Evolutionary conservation across 768 basidiomycete genomes (phyloP).

Genomic region (Sporobolomyces phaffii): DNA sequence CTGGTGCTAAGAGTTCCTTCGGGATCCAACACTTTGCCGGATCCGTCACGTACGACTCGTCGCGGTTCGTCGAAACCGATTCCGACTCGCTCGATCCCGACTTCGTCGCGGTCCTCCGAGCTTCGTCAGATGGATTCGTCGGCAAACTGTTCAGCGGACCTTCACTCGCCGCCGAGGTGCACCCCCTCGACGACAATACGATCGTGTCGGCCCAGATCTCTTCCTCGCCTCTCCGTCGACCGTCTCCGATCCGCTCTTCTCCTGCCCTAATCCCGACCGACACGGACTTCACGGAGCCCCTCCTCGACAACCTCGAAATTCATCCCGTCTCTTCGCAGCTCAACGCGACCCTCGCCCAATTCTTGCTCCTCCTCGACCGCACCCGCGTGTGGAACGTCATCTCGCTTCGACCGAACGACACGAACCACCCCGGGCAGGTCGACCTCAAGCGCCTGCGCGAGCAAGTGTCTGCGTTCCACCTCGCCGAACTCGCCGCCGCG

Average conservation of each 20-base stretch:
- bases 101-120: conserved; percentile 80
- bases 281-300: conserved; percentile 40
- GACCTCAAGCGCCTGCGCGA: conserved; percentile 86
- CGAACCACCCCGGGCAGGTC: conserved; percentile 83
- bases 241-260: conserved; percentile 50
- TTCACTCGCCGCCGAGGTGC: conserved; percentile 85
- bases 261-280: conserved; percentile 48
- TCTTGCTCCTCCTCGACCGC: conserved; percentile 81
- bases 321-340: conserved; percentile 72
- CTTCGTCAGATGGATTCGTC: conserved; percentile 63
- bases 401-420: conserved; percentile 90
- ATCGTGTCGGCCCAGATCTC: conserved; percentile 93
- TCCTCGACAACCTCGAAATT: conserved; percentile 38
- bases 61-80: conserved; percentile 81
- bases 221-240: conserved; percentile 60
- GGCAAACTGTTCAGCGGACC: conserved; percentile 81
- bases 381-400: conserved; percentile 80
- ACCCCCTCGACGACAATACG: conserved; percentile 88
- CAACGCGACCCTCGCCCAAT: conserved; percentile 70
- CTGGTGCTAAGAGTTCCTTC: conserved; percentile 62
- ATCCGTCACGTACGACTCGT: conserved; percentile 79
- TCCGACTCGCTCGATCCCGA: conserved; percentile 86
- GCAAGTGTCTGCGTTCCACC: conserved; percentile 71
- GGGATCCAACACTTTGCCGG: conserved; percentile 89
- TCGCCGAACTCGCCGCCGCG: conserved; percentile 62